Conservation (phyloP, 73 alveolate genomes). For the Urostyla sp. region DNA sequence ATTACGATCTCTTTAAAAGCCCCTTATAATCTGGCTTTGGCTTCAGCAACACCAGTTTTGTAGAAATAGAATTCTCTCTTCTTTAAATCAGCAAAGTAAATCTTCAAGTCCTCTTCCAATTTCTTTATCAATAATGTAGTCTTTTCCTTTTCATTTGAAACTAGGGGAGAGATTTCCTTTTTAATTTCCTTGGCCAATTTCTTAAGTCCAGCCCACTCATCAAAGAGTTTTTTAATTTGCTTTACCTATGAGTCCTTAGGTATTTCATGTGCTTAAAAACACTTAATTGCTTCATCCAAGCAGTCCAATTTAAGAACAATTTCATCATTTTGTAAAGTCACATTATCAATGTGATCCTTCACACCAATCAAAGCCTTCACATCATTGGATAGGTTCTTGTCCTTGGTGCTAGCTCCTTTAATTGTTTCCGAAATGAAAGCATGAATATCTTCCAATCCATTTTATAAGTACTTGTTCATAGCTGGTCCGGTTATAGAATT, state of each 20-base stretch:
- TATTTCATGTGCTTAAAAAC: conserved; percentile 79
- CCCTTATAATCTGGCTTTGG: conserved; percentile 80
- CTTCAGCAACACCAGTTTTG: conserved; percentile 92
- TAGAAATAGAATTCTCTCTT: conserved; percentile 95
- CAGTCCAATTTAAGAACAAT: conserved; percentile 83
- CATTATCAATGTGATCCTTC: conserved; percentile 82
- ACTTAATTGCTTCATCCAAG: conserved; percentile 81
- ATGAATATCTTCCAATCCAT: conserved; percentile 78
- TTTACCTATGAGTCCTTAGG: conserved; percentile 85
- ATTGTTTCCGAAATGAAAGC: conserved; percentile 74
- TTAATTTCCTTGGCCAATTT: conserved; percentile 93
- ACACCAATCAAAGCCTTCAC: conserved; percentile 83
- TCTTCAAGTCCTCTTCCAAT: conserved; percentile 95
- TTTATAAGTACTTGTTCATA: conserved; percentile 85
- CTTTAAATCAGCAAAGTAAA: conserved; percentile 92
- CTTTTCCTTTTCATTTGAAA: conserved; percentile 93
- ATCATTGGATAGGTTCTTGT: conserved; percentile 86
- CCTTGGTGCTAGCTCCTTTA: conserved; percentile 82
- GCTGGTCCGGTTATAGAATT: conserved; percentile 95
- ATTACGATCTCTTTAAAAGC: conserved; percentile 82
- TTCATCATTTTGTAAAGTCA: conserved; percentile 76
- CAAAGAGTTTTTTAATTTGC: conserved; percentile 80
- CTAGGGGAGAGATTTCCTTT: conserved; percentile 94
- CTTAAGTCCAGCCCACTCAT: conserved; percentile 87
- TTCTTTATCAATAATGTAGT: conserved; percentile 92